Conservation (phyloP, 179 eudicot genomes). For the Monotropa hypopitys region DNA sequence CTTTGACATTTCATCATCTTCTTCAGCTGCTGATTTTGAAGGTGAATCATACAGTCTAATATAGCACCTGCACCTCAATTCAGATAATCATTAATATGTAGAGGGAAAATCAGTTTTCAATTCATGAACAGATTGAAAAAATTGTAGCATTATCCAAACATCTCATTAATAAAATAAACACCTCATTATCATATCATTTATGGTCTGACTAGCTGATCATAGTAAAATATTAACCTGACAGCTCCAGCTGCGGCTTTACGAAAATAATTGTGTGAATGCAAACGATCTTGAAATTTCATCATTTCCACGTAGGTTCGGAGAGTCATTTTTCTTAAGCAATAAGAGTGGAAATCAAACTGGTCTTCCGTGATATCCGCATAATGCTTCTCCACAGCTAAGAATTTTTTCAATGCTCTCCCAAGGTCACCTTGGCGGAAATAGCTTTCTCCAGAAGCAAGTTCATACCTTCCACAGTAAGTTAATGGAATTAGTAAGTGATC, state of each 20-base stretch:
- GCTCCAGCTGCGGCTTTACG: slow-evolving; percentile 95
- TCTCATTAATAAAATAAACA: background rate
- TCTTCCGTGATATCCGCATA: slow-evolving; percentile 96
- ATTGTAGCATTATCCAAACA: background rate
- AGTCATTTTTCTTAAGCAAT: slow-evolving; percentile 98
- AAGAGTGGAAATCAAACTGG: slow-evolving; percentile 96
- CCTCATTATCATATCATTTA: background rate
- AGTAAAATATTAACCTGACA: background rate
- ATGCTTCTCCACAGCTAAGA: slow-evolving; percentile 97
- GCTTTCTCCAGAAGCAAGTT: slow-evolving; percentile 97
- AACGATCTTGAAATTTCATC: slow-evolving; percentile 91
- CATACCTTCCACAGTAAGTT: slow-evolving; percentile 52
- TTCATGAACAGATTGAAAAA: background rate
- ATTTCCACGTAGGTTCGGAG: slow-evolving; percentile 81
- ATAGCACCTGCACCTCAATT: slow-evolving; percentile 61
- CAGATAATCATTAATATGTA: background rate
- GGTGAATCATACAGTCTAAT: slow-evolving; percentile 82
- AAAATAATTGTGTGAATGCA: slow-evolving; percentile 87
- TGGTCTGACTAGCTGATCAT: background rate
- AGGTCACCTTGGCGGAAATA: slow-evolving; percentile 94
- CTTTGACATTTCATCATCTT: slow-evolving; percentile 86
- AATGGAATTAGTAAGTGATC: slow-evolving; percentile 8
- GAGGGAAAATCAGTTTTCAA: background rate
- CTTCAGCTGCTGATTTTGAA: slow-evolving; percentile 67
- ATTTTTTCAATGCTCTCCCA: slow-evolving; percentile 85